A percentile compares a stretch with the other conserved stretches of the same genome.
Evolutionary conservation across 1,139 yeast genomes (phyloP).

Genomic region (Sugiyamaella japonica): DNA sequence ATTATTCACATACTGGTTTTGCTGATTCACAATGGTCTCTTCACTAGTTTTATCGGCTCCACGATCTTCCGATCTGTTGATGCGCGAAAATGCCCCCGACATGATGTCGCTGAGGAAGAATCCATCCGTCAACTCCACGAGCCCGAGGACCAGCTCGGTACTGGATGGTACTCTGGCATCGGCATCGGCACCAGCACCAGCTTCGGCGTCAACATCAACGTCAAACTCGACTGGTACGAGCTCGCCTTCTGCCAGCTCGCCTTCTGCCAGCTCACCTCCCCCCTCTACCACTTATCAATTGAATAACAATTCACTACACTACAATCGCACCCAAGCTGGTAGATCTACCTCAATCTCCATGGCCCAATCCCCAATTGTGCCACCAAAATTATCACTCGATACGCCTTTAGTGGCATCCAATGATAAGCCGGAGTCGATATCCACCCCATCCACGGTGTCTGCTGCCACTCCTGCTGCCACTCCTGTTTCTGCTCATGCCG

Average conservation of each 20-base stretch:
- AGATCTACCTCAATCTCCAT: background rate
- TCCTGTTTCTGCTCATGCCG: too few relatives aligned
- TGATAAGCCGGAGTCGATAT: too few relatives aligned
- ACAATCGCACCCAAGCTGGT: background rate
- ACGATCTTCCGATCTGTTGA: constrained; percentile 4
- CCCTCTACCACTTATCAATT: background rate
- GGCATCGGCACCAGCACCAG: background rate
- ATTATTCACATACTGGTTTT: too few relatives aligned
- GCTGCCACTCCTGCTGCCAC: background rate
- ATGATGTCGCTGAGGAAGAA: background rate
- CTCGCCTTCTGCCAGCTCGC: too few relatives aligned
- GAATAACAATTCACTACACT: background rate
- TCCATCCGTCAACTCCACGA: background rate
- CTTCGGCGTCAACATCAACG: background rate
- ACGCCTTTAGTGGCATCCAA: background rate
- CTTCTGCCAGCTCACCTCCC: background rate
- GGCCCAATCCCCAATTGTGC: background rate
- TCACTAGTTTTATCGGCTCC: constrained; percentile 12
- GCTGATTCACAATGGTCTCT: constrained; percentile 5
- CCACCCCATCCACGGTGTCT: background rate
- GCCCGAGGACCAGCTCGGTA: constrained; percentile 2
- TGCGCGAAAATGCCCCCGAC: constrained; percentile 7
- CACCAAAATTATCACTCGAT: background rate
- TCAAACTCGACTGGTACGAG: background rate
- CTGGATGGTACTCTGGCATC: background rate